phyloP scores from a whole-genome alignment of 352 stramenopile species.

The Phytophthora megakarya region DNA sequence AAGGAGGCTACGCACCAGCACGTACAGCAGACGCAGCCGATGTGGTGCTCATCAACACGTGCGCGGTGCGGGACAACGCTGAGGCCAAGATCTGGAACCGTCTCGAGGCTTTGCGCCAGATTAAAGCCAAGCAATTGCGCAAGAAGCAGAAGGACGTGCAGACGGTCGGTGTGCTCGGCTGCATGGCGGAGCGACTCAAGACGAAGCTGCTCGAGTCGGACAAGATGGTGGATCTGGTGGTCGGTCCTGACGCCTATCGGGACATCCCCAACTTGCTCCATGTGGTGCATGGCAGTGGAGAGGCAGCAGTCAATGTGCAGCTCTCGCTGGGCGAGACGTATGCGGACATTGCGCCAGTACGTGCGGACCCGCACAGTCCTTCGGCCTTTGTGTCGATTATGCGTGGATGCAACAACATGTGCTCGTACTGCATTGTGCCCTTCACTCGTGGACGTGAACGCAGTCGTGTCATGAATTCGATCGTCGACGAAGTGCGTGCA shows the following conservation, averaged over 20 bases:
- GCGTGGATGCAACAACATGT: conserved; percentile 99
- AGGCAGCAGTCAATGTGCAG: conserved; percentile 93
- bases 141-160: conserved; percentile 69
- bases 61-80: conserved; percentile 99
- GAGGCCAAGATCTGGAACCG: conserved; percentile 95
- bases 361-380: conserved; percentile 78
- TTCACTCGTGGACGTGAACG: conserved; percentile 98
- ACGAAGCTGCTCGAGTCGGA: conserved; percentile 93
- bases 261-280: conserved; percentile 95
- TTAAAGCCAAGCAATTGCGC: conserved; percentile 72
- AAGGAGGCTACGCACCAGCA: conserved; percentile 66
- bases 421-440: conserved; percentile 99
- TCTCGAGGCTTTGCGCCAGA: conserved; percentile 76
- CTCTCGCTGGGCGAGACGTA: conserved; percentile 99
- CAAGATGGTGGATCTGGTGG: conserved; percentile 97
- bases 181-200: conserved; percentile 99
- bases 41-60: conserved; percentile 99
- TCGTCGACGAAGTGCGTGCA: conserved; percentile 94
- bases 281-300: conserved; percentile 74
- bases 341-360: conserved; percentile 96
- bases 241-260: conserved; percentile 98
- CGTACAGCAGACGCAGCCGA: conserved; percentile 81
- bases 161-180: conserved; percentile 97
- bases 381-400: conserved; percentile 99
- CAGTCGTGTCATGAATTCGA: conserved; percentile 89